Evolutionary conservation across 495 filamentous ascomycete species (phyloP), one percentile per base, ranked within the genome.

Genomic region (Penicillium parvum): DNA sequence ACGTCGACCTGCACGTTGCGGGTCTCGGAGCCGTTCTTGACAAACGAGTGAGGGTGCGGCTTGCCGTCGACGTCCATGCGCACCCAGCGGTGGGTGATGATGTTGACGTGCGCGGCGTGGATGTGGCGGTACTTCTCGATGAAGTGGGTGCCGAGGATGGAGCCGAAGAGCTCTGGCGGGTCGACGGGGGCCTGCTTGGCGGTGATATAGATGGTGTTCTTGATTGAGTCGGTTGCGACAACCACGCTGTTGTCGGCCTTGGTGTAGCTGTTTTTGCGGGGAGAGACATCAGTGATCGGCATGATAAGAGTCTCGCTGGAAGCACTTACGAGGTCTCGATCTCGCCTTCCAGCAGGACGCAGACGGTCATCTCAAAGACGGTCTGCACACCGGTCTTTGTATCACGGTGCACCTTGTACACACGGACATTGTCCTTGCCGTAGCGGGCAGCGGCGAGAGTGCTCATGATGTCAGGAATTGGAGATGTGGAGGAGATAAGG

Each of bases 381-480:
- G 82, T 83, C 64, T 98, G 92, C 3, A 76, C 71, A 21, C 82
- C 80, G 9, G 86, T 84, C 56, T 78, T 72, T 58, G 79, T 77
- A 61, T 96, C 81, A 43, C 78, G 76, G 52, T 92, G 76, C 56
- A 95, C 88, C 69, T 98, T 97, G 78, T 84, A 90, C 48, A 98
- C 83, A 58, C 92, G 89, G 75, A 98, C 84, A 75, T 98, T 97
- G 78, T 96, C 91, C 81, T 94, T 94, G 72, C 88, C 88, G 66
- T 94, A 94, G 57, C 84, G 82, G 58, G 88, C 86, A 61, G 85
- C 74, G 46, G 82, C 73, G 40, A 94, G 69, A 55, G 72, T 17
- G 26, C 57, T 64, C 58, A 64, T 64, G 27, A 19, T 55, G 56
- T 10, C 34, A n/a, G 5, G 16, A 5, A 35, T 14, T 19, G 37